phyloP scores from a whole-genome alignment of 1,284 basidiomycete species.

The Neonothopanus nambi region DNA sequence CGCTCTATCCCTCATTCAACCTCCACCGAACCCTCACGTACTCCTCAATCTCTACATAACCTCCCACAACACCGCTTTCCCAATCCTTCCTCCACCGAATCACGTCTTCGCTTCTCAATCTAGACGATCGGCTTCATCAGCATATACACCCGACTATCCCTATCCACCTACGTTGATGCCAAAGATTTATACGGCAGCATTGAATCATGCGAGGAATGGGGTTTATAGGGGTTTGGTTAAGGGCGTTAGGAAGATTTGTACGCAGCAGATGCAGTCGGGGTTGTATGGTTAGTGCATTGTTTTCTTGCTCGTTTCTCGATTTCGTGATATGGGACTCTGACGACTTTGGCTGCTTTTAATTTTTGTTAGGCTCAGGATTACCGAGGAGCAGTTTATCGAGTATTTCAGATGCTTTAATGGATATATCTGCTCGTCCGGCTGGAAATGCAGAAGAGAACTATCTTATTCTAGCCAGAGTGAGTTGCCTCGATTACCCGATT shows the following conservation, averaged over 20 bases:
- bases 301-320: no score
- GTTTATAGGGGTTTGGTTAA: background rate
- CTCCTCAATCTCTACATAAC: constrained; percentile 18
- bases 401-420: constrained; percentile 7
- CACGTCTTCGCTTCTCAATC: background rate
- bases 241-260: background rate
- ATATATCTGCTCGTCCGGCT: constrained; percentile 2
- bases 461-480: background rate
- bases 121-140: background rate
- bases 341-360: no score
- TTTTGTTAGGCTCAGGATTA: background rate
- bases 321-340: no score
- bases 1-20: constrained; percentile 20
- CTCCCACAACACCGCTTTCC: constrained; percentile 22
- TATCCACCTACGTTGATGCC: background rate
- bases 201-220: constrained; percentile 3
- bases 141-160: background rate
- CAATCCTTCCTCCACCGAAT: constrained; percentile 16
- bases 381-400: constrained; percentile 1
- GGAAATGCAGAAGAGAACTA: constrained; percentile 13
- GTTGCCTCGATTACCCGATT: background rate
- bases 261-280: no score
- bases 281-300: no score
- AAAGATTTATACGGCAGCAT: background rate
- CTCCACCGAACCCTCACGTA: constrained; percentile 14